These are phyloP conservation scores for Pestalotiopsis fici DNA, from an alignment of 2,329 filamentous ascomycete genomes.

Conservation along the genomic window DNA sequence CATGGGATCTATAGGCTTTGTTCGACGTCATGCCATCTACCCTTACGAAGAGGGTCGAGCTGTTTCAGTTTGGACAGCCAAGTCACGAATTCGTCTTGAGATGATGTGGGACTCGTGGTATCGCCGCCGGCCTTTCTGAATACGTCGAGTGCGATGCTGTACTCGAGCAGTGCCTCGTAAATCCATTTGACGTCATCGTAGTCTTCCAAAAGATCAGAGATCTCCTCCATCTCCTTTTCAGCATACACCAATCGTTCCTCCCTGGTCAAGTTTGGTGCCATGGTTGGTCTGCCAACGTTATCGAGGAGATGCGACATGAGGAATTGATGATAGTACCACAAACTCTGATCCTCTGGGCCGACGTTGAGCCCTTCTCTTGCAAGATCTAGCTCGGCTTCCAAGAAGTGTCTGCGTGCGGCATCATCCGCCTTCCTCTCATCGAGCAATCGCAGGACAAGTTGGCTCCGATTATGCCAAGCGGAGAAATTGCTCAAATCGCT, in stretches of 20 bases:
- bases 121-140: constrained; percentile 43
- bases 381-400: constrained; percentile 76
- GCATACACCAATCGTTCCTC: constrained; percentile 68
- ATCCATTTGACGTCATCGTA: constrained; percentile 71
- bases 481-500: constrained; percentile 93
- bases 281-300: constrained; percentile 49
- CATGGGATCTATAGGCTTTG: constrained; percentile 18
- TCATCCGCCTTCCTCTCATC: constrained; percentile 68
- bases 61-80: constrained; percentile 69
- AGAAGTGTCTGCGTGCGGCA: constrained; percentile 63
- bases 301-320: constrained; percentile 70
- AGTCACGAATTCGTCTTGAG: constrained; percentile 45
- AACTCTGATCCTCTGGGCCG: constrained; percentile 89
- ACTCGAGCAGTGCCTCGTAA: constrained; percentile 82
- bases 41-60: constrained; percentile 73
- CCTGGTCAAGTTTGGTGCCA: constrained; percentile 64
- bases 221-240: constrained; percentile 69
- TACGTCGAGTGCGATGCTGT: constrained; percentile 61
- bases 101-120: constrained; percentile 32
- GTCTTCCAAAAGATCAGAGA: constrained; percentile 65
- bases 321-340: constrained; percentile 97
- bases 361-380: constrained; percentile 81
- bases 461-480: constrained; percentile 90
- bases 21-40: constrained; percentile 75
- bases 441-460: constrained; percentile 77